phyloP scores from a whole-genome alignment of 208 protist genomes.

The Porcisia deanei region DNA sequence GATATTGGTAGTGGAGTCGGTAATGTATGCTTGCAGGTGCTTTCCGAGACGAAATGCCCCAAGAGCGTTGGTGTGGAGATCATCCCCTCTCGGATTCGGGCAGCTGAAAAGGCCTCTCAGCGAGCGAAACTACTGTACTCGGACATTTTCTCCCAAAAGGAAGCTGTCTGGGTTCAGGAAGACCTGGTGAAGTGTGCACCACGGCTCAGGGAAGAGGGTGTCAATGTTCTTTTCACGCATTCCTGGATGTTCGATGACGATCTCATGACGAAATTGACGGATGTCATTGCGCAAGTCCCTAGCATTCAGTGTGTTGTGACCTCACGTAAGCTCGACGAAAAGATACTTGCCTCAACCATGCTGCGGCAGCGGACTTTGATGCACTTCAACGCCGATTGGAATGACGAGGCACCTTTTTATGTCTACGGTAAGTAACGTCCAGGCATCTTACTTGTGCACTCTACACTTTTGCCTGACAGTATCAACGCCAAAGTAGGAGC shows the following conservation, averaged over 20 bases:
- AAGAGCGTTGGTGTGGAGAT: slow-evolving; percentile 80
- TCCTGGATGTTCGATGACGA: slow-evolving; percentile 88
- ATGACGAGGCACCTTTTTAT: slow-evolving; percentile 78
- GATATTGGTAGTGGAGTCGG: slow-evolving; percentile 87
- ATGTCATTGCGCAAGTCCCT: slow-evolving; percentile 58
- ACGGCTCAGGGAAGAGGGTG: slow-evolving; percentile 47
- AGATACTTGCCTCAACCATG: slow-evolving; percentile 28
- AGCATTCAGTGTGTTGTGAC: slow-evolving; percentile 72
- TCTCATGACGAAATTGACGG: slow-evolving; percentile 63
- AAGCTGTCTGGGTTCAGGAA: slow-evolving; percentile 66
- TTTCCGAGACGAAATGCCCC: slow-evolving; percentile 70
- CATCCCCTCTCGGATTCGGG: slow-evolving; percentile 65
- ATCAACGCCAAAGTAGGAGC: not conserved
- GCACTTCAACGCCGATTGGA: slow-evolving; percentile 76
- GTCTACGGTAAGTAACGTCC: slow-evolving; percentile 41
- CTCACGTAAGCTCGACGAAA: slow-evolving; percentile 69
- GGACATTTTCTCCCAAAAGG: slow-evolving; percentile 53
- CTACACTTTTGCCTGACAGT: not conserved
- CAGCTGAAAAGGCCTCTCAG: slow-evolving; percentile 44
- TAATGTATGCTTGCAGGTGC: slow-evolving; percentile 82
- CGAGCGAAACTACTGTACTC: slow-evolving; percentile 57
- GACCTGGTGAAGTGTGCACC: slow-evolving; percentile 64
- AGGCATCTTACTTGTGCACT: not conserved
- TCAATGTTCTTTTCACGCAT: slow-evolving; percentile 80
- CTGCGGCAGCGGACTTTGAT: slow-evolving; percentile 49